Percentiles rank a stretch among this genome's conserved stretches.
phyloP scores from a whole-genome alignment of 768 basidiomycete genomes.

The Serendipita sp. region DNA sequence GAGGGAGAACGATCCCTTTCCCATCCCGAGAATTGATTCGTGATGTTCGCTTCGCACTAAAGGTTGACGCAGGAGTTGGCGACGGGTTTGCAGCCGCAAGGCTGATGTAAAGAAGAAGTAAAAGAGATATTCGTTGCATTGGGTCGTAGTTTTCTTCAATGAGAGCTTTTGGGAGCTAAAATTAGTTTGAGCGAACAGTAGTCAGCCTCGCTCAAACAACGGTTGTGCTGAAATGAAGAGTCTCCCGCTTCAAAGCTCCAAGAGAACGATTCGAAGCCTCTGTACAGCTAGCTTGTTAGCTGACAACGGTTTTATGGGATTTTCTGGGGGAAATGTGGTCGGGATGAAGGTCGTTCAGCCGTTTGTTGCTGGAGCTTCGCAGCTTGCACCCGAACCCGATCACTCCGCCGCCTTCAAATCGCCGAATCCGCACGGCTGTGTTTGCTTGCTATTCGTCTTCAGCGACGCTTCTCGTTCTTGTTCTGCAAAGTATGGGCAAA shows the following conservation, averaged over 20 bases:
- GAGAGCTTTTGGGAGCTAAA: background rate
- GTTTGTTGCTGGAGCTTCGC: background rate
- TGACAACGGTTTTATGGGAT: too few species aligned
- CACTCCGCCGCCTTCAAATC: too few species aligned
- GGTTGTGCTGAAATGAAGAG: too few species aligned
- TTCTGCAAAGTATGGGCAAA: too few species aligned
- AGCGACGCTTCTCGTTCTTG: too few species aligned
- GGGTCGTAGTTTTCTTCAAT: background rate
- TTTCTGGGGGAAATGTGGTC: background rate
- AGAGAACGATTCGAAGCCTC: too few species aligned
- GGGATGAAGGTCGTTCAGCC: background rate
- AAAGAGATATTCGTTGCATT: background rate
- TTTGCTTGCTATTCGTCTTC: too few species aligned
- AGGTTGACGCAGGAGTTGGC: background rate
- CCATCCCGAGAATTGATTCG: background rate
- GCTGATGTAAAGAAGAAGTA: background rate
- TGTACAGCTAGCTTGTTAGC: too few species aligned
- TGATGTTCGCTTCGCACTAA: background rate
- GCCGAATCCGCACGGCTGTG: too few species aligned
- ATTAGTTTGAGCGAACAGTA: background rate
- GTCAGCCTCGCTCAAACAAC: background rate
- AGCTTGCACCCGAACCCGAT: too few species aligned
- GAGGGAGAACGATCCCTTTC: background rate
- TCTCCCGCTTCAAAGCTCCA: too few species aligned
- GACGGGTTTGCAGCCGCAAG: background rate